Evolutionary conservation across 306 rosid species (phyloP), one percentile per base, ranked within the genome.

Genomic region (Quercus dentata): DNA sequence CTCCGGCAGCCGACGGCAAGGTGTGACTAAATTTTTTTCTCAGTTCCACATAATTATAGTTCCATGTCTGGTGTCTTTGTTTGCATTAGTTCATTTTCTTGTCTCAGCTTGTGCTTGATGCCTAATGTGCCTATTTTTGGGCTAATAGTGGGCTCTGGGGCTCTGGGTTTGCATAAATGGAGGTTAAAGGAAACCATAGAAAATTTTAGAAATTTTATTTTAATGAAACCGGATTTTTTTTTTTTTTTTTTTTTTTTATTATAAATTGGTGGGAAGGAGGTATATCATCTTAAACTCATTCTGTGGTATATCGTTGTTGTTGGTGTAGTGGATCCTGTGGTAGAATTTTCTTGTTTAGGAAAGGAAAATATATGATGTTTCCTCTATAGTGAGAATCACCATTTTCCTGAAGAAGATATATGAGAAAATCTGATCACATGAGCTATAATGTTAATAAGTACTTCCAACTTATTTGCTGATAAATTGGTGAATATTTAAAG

Each of bases 1-100:
- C 94, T 30, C 83, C 90, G 1, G 85, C 77, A 67, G 79, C 87
- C 6, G 95, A 94, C 79, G 69, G 56, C 87, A 92, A 90, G 97
- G 98, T 94, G 72, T 79, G 79, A 74, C 56, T 72, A 57, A 57
- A 76, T 54, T 63, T 52, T 14, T 58, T 63, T 30, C 63, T 21
- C 21, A 21, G 35, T 74, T 30, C 49, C 65, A 13, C 52, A 56
- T 76, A 55, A 59, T 76, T 65, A 2, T 33, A 57, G 23, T 52
- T 59, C 59, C 71, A 46, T 15, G 30, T 79, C 58, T 46, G 33
- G 38, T 68, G 73, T 67, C 54, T 6, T 3, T 62, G 58, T 67
- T 61, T 76, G 35, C 25, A 11, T 62, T 30, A 41, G 56, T 38
- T 77, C 68, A 18, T 65, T 76, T 74, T 64, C 10, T 59, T 57